Evolutionary conservation across 495 filamentous ascomycete genomes (phyloP), one percentile per base, ranked within the genome.

Genomic region (Aspergillus coremiiformis): DNA sequence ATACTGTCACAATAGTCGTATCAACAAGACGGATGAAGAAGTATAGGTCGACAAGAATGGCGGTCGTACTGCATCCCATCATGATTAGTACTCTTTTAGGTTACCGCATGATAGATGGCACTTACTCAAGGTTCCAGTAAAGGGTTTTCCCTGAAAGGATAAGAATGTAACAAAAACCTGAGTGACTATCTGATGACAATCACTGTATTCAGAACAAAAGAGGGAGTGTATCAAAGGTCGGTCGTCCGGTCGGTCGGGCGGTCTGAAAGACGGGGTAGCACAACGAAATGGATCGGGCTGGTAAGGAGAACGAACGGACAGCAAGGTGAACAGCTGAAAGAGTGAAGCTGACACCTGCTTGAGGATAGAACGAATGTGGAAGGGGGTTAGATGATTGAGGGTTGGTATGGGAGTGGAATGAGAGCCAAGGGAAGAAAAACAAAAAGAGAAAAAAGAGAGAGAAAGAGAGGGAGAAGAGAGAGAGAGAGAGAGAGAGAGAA

Each of bases 291-390:
- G 51, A 47, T 45, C 48, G 46, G 58, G 51, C 51, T 55, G 44
- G 44, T 49, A 21, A 50, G 41, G 63, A 73, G 71, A 63, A 41
- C 17, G 80, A 83, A 71, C 64, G 79, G 72, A 80, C 65, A 64
- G 78, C 77, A 74, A 59, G 66, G 68, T 67, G 69, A 63, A 55
- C 78, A 79, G 81, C 82, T 85, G 69, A 90, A 89, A 78, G 87
- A 91, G 80, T 89, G 87, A 90, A 91, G 87, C 83, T 79, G 84
- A 78, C 69, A 78, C 79, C 76, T 76, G 77, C 74, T 65, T 60
- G 24, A 30, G 52, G 47, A 54, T 55, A 45, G 54, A 67, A 61
- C 49, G 61, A 62, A 61, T 51, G 52, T 57, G 50, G 49, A 45
- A 56, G 54, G 54, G 42, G 53, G 46, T 60, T 56, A 45, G 59